Evolutionary conservation across 2,329 filamentous ascomycete genomes (phyloP).

Genomic region (Colletotrichum phormii): DNA sequence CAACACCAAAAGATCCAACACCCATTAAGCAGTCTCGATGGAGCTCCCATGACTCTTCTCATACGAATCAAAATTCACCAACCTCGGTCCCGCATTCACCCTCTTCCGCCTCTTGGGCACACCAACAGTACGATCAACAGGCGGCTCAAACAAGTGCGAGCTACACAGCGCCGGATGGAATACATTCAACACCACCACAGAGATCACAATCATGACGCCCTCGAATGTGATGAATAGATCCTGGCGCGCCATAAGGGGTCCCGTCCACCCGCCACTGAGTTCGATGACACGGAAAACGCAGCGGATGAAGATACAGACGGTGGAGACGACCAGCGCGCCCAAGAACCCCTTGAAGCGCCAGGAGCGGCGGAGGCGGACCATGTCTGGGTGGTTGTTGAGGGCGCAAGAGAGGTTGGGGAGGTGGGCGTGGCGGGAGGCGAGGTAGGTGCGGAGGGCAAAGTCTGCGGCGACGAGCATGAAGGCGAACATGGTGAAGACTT

Average conservation of each 20-base stretch:
- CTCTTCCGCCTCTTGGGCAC: background rate
- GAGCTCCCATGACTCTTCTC: background rate
- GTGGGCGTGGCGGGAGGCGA: conserved; percentile 41
- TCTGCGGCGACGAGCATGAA: conserved; percentile 65
- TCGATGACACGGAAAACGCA: conserved; percentile 75
- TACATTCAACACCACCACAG: conserved; percentile 56
- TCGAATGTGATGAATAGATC: conserved; percentile 69
- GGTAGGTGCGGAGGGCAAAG: conserved; percentile 58
- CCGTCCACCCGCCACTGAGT: conserved; percentile 72
- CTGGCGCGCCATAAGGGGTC: conserved; percentile 66
- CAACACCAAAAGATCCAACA: too few species aligned
- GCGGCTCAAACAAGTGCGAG: conserved; percentile 43
- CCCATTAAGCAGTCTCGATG: background rate
- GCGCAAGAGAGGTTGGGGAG: conserved; percentile 42
- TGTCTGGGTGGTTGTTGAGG: conserved; percentile 50
- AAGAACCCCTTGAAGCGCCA: conserved; percentile 65
- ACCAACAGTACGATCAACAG: background rate
- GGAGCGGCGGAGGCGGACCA: conserved; percentile 52
- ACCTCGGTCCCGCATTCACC: conserved; percentile 8
- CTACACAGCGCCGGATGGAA: conserved; percentile 55
- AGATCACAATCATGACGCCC: conserved; percentile 63
- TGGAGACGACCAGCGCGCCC: conserved; percentile 65
- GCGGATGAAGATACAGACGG: conserved; percentile 72
- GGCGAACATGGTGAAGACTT: conserved; percentile 66
- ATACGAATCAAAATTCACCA: conserved; percentile 27